phyloP scores from a whole-genome alignment of 345 rosid genomes.

The Eucalyptus melliodora region DNA sequence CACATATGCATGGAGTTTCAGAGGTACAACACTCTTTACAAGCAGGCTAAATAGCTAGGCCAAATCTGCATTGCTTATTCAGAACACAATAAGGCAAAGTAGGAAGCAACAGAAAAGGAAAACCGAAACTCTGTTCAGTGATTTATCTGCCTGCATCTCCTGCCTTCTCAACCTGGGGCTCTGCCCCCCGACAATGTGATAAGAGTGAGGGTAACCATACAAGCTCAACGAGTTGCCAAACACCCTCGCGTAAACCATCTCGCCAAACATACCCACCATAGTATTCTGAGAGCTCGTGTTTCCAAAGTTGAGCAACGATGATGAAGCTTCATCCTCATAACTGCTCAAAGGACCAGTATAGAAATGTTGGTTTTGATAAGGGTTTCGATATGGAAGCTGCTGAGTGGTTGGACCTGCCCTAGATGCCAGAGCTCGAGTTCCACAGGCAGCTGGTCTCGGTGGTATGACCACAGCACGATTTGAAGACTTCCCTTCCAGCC shows the following conservation, averaged over 20 bases:
- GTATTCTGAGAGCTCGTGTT: constrained; percentile 26
- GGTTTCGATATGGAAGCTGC: constrained; percentile 51
- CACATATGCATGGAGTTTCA: neutral
- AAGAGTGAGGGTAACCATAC: constrained; percentile 33
- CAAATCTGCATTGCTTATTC: neutral
- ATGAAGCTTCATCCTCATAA: constrained; percentile 7
- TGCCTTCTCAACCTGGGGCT: constrained; percentile 58
- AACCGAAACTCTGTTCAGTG: constrained; percentile 65
- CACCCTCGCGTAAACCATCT: constrained; percentile 63
- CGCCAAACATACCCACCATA: constrained; percentile 49
- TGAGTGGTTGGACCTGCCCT: constrained; percentile 9
- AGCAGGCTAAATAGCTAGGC: neutral
- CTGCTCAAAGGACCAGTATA: constrained; percentile 6
- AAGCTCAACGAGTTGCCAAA: constrained; percentile 56
- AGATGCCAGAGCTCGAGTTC: constrained; percentile 11
- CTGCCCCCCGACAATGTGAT: constrained; percentile 10
- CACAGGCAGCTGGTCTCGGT: constrained; percentile 59
- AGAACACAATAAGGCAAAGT: constrained; percentile 79
- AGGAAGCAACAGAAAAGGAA: constrained; percentile 77
- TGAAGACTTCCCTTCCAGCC: constrained; percentile 11
- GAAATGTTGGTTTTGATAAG: constrained; percentile 30
- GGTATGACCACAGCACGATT: constrained; percentile 31
- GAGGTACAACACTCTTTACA: neutral
- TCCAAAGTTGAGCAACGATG: constrained; percentile 13
- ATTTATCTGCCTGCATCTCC: constrained; percentile 57